Base-by-base conservation (phyloP, 345 rosid genomes). In the Dovyalis caffra region DNA sequence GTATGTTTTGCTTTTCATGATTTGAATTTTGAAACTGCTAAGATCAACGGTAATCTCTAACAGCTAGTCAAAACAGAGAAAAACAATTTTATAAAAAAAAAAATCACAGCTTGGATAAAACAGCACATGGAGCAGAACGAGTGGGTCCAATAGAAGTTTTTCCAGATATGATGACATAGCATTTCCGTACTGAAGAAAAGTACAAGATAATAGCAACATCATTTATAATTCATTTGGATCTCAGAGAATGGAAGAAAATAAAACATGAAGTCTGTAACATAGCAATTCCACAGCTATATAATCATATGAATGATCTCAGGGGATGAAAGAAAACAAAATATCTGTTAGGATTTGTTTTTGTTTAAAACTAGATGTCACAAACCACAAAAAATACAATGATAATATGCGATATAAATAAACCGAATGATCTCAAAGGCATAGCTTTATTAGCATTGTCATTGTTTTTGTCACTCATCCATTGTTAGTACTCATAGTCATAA, bases 11-110 rank as follows among this genome's bases (percentile, higher is more conserved):
- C 84, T 96, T 96, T 81, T 96, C 99, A 74, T 92, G 90, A 10
- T 92, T 91, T 74, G 93, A 87, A 81, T 90, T 89, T 88, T 93
- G 97, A 81, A 96, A 96, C 85, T 93, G 99, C 73, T 93, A 97
- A 79, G 99, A 96, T 77, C 93, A 98, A 64, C 97, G 93, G 86
- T 96, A 95, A 82, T 95, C 99, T 75, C 98, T 95, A 78, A 82
- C 78, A 72, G 99, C 99, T 95, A 85, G 82, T 51, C 66, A 11
- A 43, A 43, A 43, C 18, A 66, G 25, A 71, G 1, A 75, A 49
- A 57, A 65, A 25, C 34, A 40, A 71, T 49, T 68, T 64, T 74
- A 3, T 2, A 64, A 31, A 57, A n/a, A 21, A n/a, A 32, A 28
- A 29, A 43, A 43, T 3, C 49, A 43, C 12, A 11, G 33, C 38